Base-by-base conservation (phyloP, 2,329 filamentous ascomycete species). In the Neopestalotiopsis sp. region DNA sequence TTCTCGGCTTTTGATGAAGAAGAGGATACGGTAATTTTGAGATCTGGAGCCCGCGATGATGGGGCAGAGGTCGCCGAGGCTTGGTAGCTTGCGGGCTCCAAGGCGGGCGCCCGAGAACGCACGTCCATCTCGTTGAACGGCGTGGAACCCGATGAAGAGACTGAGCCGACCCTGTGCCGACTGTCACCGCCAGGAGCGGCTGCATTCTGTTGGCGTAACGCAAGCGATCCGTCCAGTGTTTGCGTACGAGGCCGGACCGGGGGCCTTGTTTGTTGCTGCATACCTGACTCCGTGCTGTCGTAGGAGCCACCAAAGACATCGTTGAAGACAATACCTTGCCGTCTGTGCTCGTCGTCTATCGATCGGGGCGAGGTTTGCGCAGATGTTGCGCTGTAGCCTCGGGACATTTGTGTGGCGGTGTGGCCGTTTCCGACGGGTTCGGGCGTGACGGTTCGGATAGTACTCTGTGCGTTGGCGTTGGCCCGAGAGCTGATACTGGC, bases 91-190 rank as follows among this genome's bases (percentile, higher is more conserved):
- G 84, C 71, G 2, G 83, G 80, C 70, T 86, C 84, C 12, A 82
- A 75, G 12, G 80, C 77, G n/a, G 81, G 78, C 30, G 80, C 76
- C 28, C 81, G 76, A 24, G 80, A 72, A 67, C 81, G 83, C 68
- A 83, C 80, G 56, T 82, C 78, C 62, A 77, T 72, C 66, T 88
- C 86, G 69, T 84, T 80, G 63, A 86, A 84, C 64, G 84, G 83
- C 62, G 88, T 83, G 4, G 89, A 87, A 4, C 84, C 81, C 7
- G 89, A 85, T 45, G 90, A 91, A 73, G 91, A 90, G 73, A 94
- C 88, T 34, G 92, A 94, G 64, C 91, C 90, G 58, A 94, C 88
- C 65, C 91, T 86, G 74, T 90, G 88, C 65, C 91, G 87, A 73
- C 82, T 85, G 69, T 89, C 87, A 45, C 77, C 69, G 45, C 77